These are phyloP conservation scores for Sphaerobolus stellatus DNA, from an alignment of 1,284 basidiomycete species.

Conservation along the genomic window DNA sequence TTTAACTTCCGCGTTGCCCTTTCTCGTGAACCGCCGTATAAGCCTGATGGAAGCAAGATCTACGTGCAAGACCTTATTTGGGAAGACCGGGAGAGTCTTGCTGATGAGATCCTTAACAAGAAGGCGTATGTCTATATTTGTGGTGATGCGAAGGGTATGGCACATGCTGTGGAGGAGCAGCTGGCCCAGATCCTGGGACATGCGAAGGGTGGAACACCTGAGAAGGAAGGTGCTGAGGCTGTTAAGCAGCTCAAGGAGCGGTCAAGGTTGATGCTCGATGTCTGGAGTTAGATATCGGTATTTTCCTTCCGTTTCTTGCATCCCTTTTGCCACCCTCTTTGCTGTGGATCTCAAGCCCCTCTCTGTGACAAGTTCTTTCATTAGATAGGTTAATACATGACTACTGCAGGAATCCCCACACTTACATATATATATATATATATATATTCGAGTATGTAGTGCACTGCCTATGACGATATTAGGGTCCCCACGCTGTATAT, in stretches of 20 bases:
- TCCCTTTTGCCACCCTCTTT: no score
- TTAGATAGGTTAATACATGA: no score
- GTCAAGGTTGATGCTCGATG: slow-evolving; percentile 77
- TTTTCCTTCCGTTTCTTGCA: background rate
- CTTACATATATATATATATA: no score
- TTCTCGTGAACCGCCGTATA: slow-evolving; percentile 82
- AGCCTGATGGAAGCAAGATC: slow-evolving; percentile 90
- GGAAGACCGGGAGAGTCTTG: slow-evolving; percentile 79
- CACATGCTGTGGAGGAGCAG: slow-evolving; percentile 88
- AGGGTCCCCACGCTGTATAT: no score
- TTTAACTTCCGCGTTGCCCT: slow-evolving; percentile 88
- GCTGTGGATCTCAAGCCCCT: no score
- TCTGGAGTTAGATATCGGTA: slow-evolving; percentile 61
- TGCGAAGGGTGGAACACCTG: slow-evolving; percentile 84
- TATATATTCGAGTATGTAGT: no score
- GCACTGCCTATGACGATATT: no score
- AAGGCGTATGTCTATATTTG: slow-evolving; percentile 96
- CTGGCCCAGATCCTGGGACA: slow-evolving; percentile 87
- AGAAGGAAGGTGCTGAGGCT: slow-evolving; percentile 87
- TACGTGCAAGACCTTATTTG: slow-evolving; percentile 98
- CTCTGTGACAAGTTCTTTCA: no score
- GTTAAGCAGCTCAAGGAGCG: slow-evolving; percentile 93
- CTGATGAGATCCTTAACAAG: slow-evolving; percentile 86
- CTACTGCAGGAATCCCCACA: no score
- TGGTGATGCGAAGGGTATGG: slow-evolving; percentile 97